Conservation (phyloP, 352 stramenopile species). For the Plasmopara muralis region DNA sequence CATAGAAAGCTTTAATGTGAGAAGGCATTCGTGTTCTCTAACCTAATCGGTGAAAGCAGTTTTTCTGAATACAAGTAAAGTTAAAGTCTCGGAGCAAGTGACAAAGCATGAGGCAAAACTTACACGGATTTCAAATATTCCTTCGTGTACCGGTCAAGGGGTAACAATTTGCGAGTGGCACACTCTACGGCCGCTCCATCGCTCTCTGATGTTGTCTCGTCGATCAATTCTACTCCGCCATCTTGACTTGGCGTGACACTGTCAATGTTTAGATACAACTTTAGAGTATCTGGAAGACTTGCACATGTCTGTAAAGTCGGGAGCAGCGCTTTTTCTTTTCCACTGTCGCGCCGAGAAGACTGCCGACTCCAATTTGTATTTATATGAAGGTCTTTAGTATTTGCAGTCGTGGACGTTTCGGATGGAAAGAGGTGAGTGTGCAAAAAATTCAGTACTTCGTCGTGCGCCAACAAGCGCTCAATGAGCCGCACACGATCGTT, state of each 20-base stretch:
- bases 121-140: slow-evolving; percentile 49
- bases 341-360: slow-evolving; percentile 1
- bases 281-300: slow-evolving; percentile 23
- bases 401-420: slow-evolving; percentile 7
- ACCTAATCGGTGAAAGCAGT: slow-evolving; percentile 13
- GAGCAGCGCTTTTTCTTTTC: slow-evolving; percentile 3
- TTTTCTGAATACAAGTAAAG: slow-evolving; percentile 10
- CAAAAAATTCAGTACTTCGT: slow-evolving; percentile 70
- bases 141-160: slow-evolving; percentile 47
- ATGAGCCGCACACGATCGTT: slow-evolving; percentile 68
- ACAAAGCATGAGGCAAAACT: slow-evolving; percentile 4
- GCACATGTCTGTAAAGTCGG: slow-evolving; percentile 17
- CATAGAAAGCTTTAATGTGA: background rate
- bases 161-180: slow-evolving; percentile 28
- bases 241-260: slow-evolving; percentile 12
- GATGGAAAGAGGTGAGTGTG: slow-evolving; percentile 73
- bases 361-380: slow-evolving; percentile 14
- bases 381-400: slow-evolving; percentile 2
- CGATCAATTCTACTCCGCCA: slow-evolving; percentile 6
- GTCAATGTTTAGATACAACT: slow-evolving; percentile 17
- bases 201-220: slow-evolving; percentile 22
- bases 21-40: background rate
- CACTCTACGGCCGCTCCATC: slow-evolving; percentile 29
- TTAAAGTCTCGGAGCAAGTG: background rate
- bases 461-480: slow-evolving; percentile 64